Percentiles rank a stretch among this genome's conserved stretches.
These are phyloP conservation scores for Mycosarcoma maydis DNA, from an alignment of 1,284 basidiomycete species.

Conservation along the genomic window DNA sequence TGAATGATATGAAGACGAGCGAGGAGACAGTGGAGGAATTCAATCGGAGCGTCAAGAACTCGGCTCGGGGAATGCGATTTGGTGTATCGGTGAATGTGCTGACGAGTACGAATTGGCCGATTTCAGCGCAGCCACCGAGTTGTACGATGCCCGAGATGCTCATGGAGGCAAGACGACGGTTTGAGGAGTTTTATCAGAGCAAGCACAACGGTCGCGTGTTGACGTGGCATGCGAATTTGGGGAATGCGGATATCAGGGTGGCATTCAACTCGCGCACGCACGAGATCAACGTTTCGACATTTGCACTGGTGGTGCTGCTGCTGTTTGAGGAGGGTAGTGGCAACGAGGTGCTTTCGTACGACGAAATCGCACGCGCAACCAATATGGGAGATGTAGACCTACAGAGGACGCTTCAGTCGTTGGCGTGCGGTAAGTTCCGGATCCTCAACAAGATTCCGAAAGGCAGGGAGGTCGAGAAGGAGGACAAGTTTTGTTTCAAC, in stretches of 20 bases:
- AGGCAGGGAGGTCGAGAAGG: conserved; percentile 79
- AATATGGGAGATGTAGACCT: conserved; percentile 80
- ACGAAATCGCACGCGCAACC: conserved; percentile 44
- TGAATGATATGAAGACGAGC: conserved; percentile 94
- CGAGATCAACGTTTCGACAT: conserved; percentile 92
- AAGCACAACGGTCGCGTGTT: conserved; percentile 88
- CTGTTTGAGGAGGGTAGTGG: conserved; percentile 77
- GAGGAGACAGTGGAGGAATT: conserved; percentile 83
- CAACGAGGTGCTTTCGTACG: conserved; percentile 33
- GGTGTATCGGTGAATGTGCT: conserved; percentile 74
- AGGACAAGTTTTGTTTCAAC: conserved; percentile 91
- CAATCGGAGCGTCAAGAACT: conserved; percentile 72
- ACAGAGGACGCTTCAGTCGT: conserved; percentile 88
- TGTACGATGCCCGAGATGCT: conserved; percentile 51
- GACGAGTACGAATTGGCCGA: conserved; percentile 65
- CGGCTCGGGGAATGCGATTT: conserved; percentile 74
- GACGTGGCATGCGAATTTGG: conserved; percentile 92
- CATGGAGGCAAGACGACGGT: conserved; percentile 71
- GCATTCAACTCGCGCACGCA: conserved; percentile 82
- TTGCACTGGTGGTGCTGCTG: conserved; percentile 85
- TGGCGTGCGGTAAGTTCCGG: conserved; percentile 97
- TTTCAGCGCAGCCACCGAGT: conserved; percentile 48
- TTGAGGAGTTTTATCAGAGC: conserved; percentile 88
- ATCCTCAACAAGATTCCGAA: conserved; percentile 90
- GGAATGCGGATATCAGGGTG: conserved; percentile 88